Evolutionary conservation across 768 basidiomycete genomes (phyloP).

Genomic region (Ramaria rubella): DNA sequence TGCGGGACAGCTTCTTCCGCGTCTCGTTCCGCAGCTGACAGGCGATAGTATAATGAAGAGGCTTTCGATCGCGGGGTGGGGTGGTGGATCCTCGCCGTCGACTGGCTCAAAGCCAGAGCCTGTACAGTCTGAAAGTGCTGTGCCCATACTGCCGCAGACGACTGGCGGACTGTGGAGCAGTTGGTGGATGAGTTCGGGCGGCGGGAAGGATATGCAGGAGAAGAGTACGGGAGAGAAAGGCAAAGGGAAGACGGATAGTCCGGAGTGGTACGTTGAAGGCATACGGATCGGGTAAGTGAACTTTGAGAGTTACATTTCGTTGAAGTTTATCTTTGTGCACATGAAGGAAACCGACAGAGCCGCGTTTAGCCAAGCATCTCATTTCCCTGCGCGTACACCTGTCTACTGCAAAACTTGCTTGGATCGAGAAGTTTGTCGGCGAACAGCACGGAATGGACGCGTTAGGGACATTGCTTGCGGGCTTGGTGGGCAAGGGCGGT

Average conservation of each 20-base stretch:
- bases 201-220: conserved; percentile 32
- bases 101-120: conserved; percentile 30
- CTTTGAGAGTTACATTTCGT: background rate
- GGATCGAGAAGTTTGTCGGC: conserved; percentile 74
- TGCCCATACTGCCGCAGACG: conserved; percentile 49
- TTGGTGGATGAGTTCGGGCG: conserved; percentile 71
- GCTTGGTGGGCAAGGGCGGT: conserved; percentile 61
- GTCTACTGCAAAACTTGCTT: conserved; percentile 71
- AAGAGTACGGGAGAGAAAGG: conserved; percentile 21
- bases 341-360: conserved; percentile 41
- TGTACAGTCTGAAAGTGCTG: conserved; percentile 17
- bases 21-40: conserved; percentile 68
- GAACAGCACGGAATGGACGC: conserved; percentile 58
- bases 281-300: conserved; percentile 38
- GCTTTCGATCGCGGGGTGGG: conserved; percentile 61
- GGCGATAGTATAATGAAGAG: conserved; percentile 66
- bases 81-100: conserved; percentile 20
- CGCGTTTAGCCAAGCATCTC: conserved; percentile 66
- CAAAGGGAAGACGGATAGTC: conserved; percentile 40
- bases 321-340: background rate
- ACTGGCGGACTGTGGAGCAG: conserved; percentile 73
- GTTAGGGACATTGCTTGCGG: conserved; percentile 50
- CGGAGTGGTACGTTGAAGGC: conserved; percentile 57
- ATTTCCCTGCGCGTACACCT: conserved; percentile 80
- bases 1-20: conserved; percentile 50